Evolutionary conservation across 345 rosid genomes (phyloP).

Genomic region (Syzygium aromaticum): DNA sequence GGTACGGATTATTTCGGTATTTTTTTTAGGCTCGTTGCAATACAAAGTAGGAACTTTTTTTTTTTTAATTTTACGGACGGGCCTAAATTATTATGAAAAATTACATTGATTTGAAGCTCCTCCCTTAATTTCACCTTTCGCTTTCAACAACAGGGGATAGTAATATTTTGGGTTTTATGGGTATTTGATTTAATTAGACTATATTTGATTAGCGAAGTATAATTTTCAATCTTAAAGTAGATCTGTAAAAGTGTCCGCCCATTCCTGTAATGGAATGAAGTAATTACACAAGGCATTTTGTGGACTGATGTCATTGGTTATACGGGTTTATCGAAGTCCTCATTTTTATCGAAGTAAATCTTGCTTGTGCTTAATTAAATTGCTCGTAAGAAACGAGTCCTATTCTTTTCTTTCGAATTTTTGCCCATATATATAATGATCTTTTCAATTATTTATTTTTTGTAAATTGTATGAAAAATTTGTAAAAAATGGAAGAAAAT

Average conservation of each 20-base stretch:
- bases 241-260: not conserved
- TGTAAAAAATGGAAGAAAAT: not conserved
- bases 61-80: not conserved
- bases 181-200: not conserved
- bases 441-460: too few species aligned
- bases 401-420: not conserved
- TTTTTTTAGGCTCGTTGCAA: not conserved
- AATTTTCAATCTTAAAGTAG: not conserved
- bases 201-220: not conserved
- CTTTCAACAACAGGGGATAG: fast-evolving
- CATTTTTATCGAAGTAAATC: not conserved
- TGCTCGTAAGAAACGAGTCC: not conserved
- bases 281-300: not conserved
- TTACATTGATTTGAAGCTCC: too few species aligned
- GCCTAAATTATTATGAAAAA: not conserved
- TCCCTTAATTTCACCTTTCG: not conserved
- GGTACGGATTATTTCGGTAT: not conserved
- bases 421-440: not conserved
- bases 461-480: not conserved
- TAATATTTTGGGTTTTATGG: not conserved
- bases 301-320: not conserved
- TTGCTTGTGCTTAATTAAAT: not conserved
- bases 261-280: not conserved
- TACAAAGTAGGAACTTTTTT: not conserved
- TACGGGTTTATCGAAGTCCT: not conserved